Base-by-base conservation (phyloP, 2,329 filamentous ascomycete genomes). In the Thelonectria olida region DNA sequence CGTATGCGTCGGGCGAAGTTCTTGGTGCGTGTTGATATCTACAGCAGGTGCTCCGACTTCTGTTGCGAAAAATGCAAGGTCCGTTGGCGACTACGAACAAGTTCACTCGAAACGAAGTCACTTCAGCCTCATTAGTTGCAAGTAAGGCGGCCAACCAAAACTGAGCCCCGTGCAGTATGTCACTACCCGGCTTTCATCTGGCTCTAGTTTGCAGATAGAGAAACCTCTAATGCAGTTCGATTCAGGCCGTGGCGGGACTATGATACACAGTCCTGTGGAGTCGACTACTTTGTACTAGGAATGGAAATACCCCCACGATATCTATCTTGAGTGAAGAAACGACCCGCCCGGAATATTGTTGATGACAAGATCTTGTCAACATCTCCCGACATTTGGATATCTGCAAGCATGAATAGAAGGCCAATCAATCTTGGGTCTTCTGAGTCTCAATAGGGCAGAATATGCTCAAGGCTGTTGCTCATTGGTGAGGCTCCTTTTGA, bases 101-200 rank as follows among this genome's bases (percentile, higher is more conserved):
- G 72, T 92, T 93, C 1, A 90, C 89, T 34, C 91, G 85, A 74
- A 93, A 91, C 68, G 90, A 90, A 38, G 83, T 84, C 73, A 91
- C 86, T 54, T 90, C 88, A 78, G 91, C 71, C 27, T 82, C 75
- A 12, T 77, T 79, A 0, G 78, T 77, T 0, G 82, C 77, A 6
- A 92, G 75, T 4, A 88, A 82, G 6, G 74, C 73, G 31, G 85
- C 87, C 47, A 96, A 64, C 89, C 86, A 70, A 85, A 88, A 25
- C 75, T 58, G 2, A 78, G 69, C 3, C 87, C 88, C 88, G 93
- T 90, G 51, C 87, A 82, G 72, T 88, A 90, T 1, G 83, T 89
- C 10, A 75, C 75, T 1, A 86, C 85, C 1, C 81, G 74, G 70
- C 88, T 90, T 53, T 79, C 76, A 13, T 82, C 74, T 0, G 89